Evolutionary conservation across 2,329 filamentous ascomycete species (phyloP), one percentile per base, ranked within the genome.

Genomic region (Alternaria brassicae): DNA sequence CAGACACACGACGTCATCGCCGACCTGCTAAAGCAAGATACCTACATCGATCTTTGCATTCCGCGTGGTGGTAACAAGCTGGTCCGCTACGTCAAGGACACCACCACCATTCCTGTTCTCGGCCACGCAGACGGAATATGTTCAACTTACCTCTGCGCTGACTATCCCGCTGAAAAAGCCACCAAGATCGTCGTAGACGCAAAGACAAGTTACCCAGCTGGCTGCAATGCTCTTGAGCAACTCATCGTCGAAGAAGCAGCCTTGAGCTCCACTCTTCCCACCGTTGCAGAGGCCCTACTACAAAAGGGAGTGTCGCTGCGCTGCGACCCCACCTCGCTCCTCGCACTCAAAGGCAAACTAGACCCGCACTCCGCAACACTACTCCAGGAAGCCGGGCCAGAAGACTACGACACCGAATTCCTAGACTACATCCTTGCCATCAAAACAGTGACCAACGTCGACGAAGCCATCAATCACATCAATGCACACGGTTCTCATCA

Each of bases 121-220:
- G 95, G 95, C 62, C 95, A 99, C 76, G 95, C 95, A 23, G 95
- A 99, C 76, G 95, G 95, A 34, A 85, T 98, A 58, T 99, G 95
- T 81, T 86, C 88, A 62, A 88, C 92, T 63, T 99, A 95, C 78
- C 84, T 99, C 51, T 91, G 95, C 71, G 83, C 84, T 10, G 91
- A 92, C 58, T 93, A 91, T 47, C 89, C 96, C 69, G 79, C 83
- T 37, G 81, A 84, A 41, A 89, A 91, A 80, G 91, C 92, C 12
- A 85, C 86, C 19, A 87, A 87, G 62, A 90, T 97, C 54, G 82
- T 98, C 47, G 83, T 97, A 54, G 95, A 99, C 80, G 91, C 94
- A 45, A 99, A 99, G 81, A 93, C 91, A 25, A 91, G 90, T 78
- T 99, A 99, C 74, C 92, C 94, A 1, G 95, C 95, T 36, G 95